Evolutionary conservation across 1,139 yeast genomes (phyloP).

Genomic region (Martiniozyma asiatica): DNA sequence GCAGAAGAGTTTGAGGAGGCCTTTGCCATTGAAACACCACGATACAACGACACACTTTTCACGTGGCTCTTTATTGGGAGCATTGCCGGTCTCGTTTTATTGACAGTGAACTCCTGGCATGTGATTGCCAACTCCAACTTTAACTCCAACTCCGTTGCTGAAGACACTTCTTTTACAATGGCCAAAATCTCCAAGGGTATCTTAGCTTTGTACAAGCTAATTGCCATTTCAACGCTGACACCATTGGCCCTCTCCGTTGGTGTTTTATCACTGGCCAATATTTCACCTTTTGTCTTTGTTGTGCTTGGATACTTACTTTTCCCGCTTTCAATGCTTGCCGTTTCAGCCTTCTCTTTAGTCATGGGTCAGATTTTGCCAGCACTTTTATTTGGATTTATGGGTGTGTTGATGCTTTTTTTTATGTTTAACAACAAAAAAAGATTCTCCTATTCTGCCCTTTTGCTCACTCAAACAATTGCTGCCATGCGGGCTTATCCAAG

Average conservation of each 20-base stretch:
- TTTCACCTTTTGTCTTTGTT: slow-evolving; percentile 18
- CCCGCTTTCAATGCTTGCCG: slow-evolving; percentile 17
- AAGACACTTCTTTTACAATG: not conserved
- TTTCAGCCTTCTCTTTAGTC: slow-evolving; percentile 13
- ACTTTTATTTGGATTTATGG: slow-evolving; percentile 10
- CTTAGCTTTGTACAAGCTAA: slow-evolving; percentile 8
- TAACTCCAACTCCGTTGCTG: not conserved
- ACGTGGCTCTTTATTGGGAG: slow-evolving; percentile 50
- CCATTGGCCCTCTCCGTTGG: slow-evolving; percentile 16
- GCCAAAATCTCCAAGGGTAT: slow-evolving; percentile 6
- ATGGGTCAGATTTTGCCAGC: slow-evolving; percentile 13
- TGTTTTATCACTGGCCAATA: slow-evolving; percentile 14
- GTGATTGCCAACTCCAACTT: too few species aligned
- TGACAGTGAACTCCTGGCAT: slow-evolving; percentile 5
- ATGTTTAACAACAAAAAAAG: slow-evolving; percentile 16
- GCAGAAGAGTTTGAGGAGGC: slow-evolving; percentile 47
- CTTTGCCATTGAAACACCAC: slow-evolving; percentile 55
- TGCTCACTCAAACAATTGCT: slow-evolving; percentile 61
- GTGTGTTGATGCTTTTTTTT: slow-evolving; percentile 13
- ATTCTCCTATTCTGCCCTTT: slow-evolving; percentile 50
- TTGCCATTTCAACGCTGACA: slow-evolving; percentile 10
- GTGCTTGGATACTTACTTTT: slow-evolving; percentile 17
- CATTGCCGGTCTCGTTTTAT: slow-evolving; percentile 8
- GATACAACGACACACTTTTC: slow-evolving; percentile 65
- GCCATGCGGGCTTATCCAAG: slow-evolving; percentile 71